Evolutionary conservation across 257 asterid genomes (phyloP), one percentile per base, ranked within the genome.

Genomic region (Nicotiana noctiflora): DNA sequence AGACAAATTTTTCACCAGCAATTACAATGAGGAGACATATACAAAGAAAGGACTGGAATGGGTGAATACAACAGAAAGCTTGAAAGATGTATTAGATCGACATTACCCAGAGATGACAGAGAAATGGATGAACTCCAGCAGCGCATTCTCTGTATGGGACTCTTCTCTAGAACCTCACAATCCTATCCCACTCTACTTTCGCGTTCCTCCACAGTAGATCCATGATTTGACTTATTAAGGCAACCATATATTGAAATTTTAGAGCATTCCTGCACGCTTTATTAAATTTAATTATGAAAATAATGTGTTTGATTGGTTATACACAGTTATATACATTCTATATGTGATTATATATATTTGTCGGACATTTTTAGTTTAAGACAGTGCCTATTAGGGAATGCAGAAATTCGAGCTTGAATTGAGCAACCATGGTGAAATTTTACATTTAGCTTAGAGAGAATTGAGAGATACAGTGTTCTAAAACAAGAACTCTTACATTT

Each of bases 121-220:
- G 12, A 89, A 84, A 55, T 92, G 97, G 95, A 88, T 92, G 81
- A 90, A 88, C 61, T 88, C 93, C 0, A 80, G 10, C 64, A 90
- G 97, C 32, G 95, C 97, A 3, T 92, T 92, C 57, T 82, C 93
- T 0, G 93, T 92, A 0, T 92, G 97, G 97, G 95, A 90, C 14
- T 84, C 97, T 0, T 63, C 88, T 15, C 90, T 90, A 0, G 32
- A 57, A 4, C 68, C 90, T 3, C 55, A 8, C 19, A 92, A 89
- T 65, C 90, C 84, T 4, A 46, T 90, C 37, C 97, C 95, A 0
- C 81, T 90, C 25, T 89, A 86, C 70, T 81, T 92, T 11, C 91
- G 97, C 4, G 31, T 90, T 56, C 92, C 92, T 31, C 85, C 11
- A 0, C 86, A 60, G 21, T 67, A 37, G 4, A 9, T 1, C 0